Evolutionary conservation across 495 filamentous ascomycete species (phyloP).

Genomic region (Letharia columbiana): DNA sequence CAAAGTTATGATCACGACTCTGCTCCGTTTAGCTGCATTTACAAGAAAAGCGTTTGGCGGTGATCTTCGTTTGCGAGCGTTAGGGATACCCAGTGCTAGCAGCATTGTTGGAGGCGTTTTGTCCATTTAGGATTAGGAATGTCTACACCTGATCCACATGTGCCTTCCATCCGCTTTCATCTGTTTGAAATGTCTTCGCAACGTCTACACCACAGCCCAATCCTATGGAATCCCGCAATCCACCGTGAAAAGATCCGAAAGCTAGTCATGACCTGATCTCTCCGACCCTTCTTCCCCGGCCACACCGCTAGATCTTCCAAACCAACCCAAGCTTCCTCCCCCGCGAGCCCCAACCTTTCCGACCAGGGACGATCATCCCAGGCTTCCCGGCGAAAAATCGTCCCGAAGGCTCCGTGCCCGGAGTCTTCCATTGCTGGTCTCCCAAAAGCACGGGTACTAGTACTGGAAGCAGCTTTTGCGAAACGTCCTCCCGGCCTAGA

Average conservation of each 20-base stretch:
- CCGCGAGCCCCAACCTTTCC: not conserved
- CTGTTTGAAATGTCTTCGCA: too few species aligned
- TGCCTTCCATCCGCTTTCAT: not conserved
- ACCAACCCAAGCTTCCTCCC: not conserved
- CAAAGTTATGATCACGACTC: constrained; percentile 43
- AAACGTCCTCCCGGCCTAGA: not conserved
- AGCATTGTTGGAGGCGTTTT: constrained; percentile 1
- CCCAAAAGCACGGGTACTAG: not conserved
- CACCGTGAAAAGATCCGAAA: too few species aligned
- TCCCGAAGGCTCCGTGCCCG: not conserved
- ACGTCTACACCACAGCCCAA: too few species aligned
- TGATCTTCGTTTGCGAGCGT: not conserved
- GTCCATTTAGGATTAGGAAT: not conserved
- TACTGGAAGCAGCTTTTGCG: not conserved
- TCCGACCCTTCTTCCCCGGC: too few species aligned
- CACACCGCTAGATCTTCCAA: too few species aligned
- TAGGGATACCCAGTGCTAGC: not conserved
- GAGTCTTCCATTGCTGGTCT: not conserved
- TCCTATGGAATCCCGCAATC: too few species aligned
- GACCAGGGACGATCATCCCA: not conserved
- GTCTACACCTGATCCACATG: not conserved
- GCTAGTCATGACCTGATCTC: too few species aligned
- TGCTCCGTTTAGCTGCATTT: not conserved
- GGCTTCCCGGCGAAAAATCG: not conserved
- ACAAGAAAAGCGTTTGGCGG: constrained; percentile 5